phyloP scores from a whole-genome alignment of 352 stramenopile species.

The Pythium phragmiticola region DNA sequence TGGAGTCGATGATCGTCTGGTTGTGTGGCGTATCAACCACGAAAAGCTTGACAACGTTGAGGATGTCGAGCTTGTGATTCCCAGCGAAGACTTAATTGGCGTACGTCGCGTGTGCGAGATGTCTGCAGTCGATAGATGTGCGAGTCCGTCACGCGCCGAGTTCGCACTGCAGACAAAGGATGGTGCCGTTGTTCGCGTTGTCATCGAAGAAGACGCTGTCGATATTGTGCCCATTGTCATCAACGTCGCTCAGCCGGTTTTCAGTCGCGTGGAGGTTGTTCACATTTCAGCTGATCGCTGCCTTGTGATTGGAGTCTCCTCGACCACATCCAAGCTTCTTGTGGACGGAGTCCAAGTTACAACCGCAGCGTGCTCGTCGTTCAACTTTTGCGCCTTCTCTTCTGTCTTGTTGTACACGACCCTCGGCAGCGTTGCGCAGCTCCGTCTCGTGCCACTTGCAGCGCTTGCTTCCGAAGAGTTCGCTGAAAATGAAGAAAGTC shows the following conservation, averaged over 20 bases:
- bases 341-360: conserved; percentile 44
- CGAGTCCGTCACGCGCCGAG: neutral
- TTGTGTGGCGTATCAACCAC: conserved; percentile 6
- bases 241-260: conserved; percentile 11
- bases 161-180: conserved; percentile 38
- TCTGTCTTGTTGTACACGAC: conserved; percentile 65
- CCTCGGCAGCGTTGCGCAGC: conserved; percentile 50
- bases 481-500: conserved; percentile 23
- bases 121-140: neutral
- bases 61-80: conserved; percentile 13
- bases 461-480: conserved; percentile 18
- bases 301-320: conserved; percentile 46
- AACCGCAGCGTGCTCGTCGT: conserved; percentile 53
- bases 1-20: conserved; percentile 11
- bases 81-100: conserved; percentile 13
- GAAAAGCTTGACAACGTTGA: neutral
- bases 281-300: neutral
- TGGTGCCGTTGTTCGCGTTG: conserved; percentile 28
- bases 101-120: conserved; percentile 20
- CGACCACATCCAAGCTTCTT: conserved; percentile 43
- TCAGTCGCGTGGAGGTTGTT: conserved; percentile 41
- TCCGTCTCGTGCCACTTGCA: conserved; percentile 50
- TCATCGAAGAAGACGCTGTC: conserved; percentile 12
- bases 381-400: conserved; percentile 41
- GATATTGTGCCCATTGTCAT: neutral